Evolutionary conservation across 208 protist genomes (phyloP), one percentile per base, ranked within the genome.

Genomic region (Kentomonas sorsogonicus): DNA sequence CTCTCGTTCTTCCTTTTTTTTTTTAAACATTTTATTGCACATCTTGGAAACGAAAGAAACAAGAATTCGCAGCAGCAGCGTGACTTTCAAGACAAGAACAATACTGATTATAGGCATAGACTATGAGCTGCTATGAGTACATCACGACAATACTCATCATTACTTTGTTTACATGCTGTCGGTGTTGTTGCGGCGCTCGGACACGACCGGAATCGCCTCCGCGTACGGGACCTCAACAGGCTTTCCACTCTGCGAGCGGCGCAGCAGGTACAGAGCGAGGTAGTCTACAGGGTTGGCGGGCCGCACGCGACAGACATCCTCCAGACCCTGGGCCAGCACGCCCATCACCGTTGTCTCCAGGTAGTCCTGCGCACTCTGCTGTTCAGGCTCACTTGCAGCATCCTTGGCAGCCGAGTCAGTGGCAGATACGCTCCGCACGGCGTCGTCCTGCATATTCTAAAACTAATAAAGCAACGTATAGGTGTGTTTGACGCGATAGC

Each of bases 231-330:
- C 87, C 60, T 91, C 84, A 11, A 84, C 78, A 2, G 68, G 65
- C 40, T 78, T 81, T 58, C 71, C 86, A 11, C 75, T 72, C 1
- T 79, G 55, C 0, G 91, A 91, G 41, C 87, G 65, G 0, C 84
- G 89, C 6, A 97, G 72, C 15, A 97, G 65, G 46, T 86, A 94
- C 3, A 88, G 65, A n/a, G 85, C 94, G 3, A 97, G 53, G 54
- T 94, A 96, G 51, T 97, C 89, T 23, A 97, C 79, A 16, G 94
- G 92, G 57, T 97, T 92, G 11, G 89, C 78, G 5, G 94, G 94
- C n/a, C 91, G 68, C 54, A 93, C 79, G 5, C 88, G 77, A 45
- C 83, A 91, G 16, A 97, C 53, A 33, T 89, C 83, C 62, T 90
- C 76, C 15, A 97, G 66, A 10, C 74, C 94, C 25, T 96, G 84